Conservation (phyloP, 805 yeast species). For the Metschnikowia cubensis region DNA sequence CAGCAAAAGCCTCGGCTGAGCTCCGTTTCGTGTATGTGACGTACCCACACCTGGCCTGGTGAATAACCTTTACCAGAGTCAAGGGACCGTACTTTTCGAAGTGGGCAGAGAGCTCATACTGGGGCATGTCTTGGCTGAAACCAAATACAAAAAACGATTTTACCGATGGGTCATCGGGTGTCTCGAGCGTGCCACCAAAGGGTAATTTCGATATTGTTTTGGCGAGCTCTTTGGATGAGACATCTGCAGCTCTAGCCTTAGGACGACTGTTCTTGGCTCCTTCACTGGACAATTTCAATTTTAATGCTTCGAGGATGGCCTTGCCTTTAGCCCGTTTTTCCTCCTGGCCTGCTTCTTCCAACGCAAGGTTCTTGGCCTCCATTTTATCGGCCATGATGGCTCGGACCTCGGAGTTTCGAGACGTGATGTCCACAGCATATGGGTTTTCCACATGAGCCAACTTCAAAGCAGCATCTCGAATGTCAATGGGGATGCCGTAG, state of each 20-base stretch:
- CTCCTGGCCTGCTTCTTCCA: slow-evolving; percentile 7
- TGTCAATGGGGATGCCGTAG: slow-evolving; percentile 72
- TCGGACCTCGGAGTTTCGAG: slow-evolving; percentile 32
- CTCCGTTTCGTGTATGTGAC: slow-evolving; percentile 47
- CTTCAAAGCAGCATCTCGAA: slow-evolving; percentile 76
- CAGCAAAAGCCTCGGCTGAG: slow-evolving; percentile 47
- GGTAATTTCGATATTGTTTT: slow-evolving; percentile 62
- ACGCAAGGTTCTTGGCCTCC: slow-evolving; percentile 44
- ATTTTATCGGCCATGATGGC: slow-evolving; percentile 46
- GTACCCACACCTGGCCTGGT: slow-evolving; percentile 61
- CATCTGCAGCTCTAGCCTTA: slow-evolving; percentile 36
- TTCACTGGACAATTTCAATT: slow-evolving; percentile 26
- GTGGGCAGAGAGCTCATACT: slow-evolving; percentile 51
- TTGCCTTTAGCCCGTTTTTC: slow-evolving; percentile 35
- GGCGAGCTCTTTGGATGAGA: slow-evolving; percentile 26
- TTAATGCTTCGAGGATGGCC: slow-evolving; percentile 49
- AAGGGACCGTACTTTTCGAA: slow-evolving; percentile 47
- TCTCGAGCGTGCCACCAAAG: slow-evolving; percentile 51
- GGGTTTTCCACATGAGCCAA: slow-evolving; percentile 48
- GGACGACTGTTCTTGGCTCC: slow-evolving; percentile 7
- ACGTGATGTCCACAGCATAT: slow-evolving; percentile 22
- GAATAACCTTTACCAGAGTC: slow-evolving; percentile 48
- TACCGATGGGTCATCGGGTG: slow-evolving; percentile 35
- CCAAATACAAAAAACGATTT: slow-evolving; percentile 74
- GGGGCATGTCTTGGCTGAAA: slow-evolving; percentile 61